Evolutionary conservation across 2,329 filamentous ascomycete genomes (phyloP).

Genomic region (Aquanectria penicillioides): DNA sequence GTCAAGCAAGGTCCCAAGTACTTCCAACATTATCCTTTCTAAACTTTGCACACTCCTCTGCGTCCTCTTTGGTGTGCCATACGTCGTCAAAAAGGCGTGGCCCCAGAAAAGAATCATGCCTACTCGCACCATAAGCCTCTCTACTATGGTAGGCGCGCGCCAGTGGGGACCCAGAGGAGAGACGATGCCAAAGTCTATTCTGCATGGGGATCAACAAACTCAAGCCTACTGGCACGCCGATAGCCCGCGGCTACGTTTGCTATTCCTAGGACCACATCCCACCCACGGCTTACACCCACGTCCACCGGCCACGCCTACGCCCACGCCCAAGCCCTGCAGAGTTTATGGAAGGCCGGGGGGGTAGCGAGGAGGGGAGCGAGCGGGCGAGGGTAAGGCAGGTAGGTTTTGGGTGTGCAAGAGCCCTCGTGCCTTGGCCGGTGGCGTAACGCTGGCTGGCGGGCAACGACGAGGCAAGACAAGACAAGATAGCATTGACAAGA

Average conservation of each 20-base stretch:
- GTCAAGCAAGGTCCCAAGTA: constrained; percentile 5
- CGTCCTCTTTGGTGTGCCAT: background rate
- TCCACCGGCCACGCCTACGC: too few species aligned
- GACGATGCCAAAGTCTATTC: constrained; percentile 41
- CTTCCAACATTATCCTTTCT: constrained; percentile 9
- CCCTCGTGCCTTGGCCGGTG: constrained; percentile 7
- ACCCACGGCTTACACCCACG: too few species aligned
- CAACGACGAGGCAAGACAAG: background rate
- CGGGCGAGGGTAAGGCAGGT: too few species aligned
- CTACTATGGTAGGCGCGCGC: constrained; percentile 24
- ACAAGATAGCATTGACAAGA: background rate
- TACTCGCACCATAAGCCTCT: constrained; percentile 25
- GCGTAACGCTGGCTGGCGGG: constrained; percentile 6
- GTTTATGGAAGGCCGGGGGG: background rate
- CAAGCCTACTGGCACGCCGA: constrained; percentile 22
- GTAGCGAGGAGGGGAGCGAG: background rate
- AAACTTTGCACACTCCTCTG: too few species aligned
- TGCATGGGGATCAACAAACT: constrained; percentile 36
- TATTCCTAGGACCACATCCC: constrained; percentile 26
- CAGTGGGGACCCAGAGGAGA: constrained; percentile 23
- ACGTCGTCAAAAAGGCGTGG: constrained; percentile 1
- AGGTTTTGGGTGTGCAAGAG: background rate
- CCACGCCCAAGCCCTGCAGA: constrained; percentile 6
- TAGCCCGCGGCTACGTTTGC: constrained; percentile 20
- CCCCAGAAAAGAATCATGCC: constrained; percentile 24